Percentiles rank a stretch among this genome's conserved stretches.
These are phyloP conservation scores for Monilinia polystroma DNA, from an alignment of 2,329 filamentous ascomycete species.

Conservation along the genomic window DNA sequence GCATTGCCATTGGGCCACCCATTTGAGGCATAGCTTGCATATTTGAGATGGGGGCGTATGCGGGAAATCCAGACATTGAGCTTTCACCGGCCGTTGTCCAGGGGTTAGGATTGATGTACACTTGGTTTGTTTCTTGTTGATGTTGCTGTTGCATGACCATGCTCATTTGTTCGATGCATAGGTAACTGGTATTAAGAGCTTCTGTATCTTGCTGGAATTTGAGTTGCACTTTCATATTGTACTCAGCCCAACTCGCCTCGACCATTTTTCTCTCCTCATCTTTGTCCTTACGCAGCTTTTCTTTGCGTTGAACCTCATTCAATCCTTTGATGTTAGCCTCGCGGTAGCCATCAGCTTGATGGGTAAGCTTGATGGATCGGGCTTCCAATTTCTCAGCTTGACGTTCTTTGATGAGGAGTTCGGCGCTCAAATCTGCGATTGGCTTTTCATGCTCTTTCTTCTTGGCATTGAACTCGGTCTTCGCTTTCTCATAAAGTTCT, in stretches of 20 bases:
- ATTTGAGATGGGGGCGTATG: constrained; percentile 12
- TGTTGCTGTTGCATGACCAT: not conserved
- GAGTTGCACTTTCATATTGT: constrained; percentile 27
- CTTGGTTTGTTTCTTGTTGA: constrained; percentile 12
- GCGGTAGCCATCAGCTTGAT: constrained; percentile 67
- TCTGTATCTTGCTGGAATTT: constrained; percentile 16
- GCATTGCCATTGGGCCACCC: constrained; percentile 4
- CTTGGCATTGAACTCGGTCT: constrained; percentile 57
- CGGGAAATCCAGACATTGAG: constrained; percentile 18
- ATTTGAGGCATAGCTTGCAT: constrained; percentile 10
- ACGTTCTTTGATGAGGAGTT: constrained; percentile 61
- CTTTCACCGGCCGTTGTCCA: constrained; percentile 14
- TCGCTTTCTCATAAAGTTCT: constrained; percentile 46
- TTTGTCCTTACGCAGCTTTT: constrained; percentile 36
- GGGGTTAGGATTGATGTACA: not conserved
- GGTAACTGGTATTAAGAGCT: not conserved
- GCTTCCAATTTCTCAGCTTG: constrained; percentile 69
- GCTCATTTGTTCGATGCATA: constrained; percentile 2
- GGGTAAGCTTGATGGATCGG: constrained; percentile 70
- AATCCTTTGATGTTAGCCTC: constrained; percentile 62
- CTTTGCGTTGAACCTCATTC: constrained; percentile 41
- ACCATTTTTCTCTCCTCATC: constrained; percentile 34
- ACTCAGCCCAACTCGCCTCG: constrained; percentile 30
- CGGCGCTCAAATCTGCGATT: constrained; percentile 61
- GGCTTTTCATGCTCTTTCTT: constrained; percentile 63